Evolutionary conservation across 768 basidiomycete species (phyloP).

Genomic region (Serendipita sp.): DNA sequence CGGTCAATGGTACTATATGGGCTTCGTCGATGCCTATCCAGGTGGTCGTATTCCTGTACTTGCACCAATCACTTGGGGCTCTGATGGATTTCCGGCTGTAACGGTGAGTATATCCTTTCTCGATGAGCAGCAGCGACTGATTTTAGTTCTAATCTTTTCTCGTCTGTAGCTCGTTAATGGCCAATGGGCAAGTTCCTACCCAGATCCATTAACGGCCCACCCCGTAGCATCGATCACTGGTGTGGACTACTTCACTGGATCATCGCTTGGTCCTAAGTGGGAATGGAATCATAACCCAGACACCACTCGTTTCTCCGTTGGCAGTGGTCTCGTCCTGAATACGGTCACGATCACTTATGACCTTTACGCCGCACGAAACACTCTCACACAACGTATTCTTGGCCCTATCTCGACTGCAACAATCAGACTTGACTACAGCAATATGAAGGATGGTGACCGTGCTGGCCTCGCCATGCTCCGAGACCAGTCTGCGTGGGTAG

Average conservation of each 20-base stretch:
- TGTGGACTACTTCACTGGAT: background rate
- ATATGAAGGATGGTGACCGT: slow-evolving; percentile 7
- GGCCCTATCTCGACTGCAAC: slow-evolving; percentile 8
- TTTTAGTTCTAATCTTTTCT: background rate
- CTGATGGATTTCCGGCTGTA: background rate
- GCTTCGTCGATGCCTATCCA: slow-evolving; percentile 2
- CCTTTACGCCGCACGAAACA: slow-evolving; percentile 9
- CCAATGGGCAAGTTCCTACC: background rate
- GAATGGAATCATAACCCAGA: slow-evolving; percentile 8
- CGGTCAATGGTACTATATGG: slow-evolving; percentile 3
- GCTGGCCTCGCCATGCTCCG: slow-evolving; percentile 7
- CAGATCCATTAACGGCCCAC: background rate
- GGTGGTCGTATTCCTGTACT: background rate
- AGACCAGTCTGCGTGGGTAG: slow-evolving; percentile 5
- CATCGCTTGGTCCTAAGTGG: slow-evolving; percentile 2
- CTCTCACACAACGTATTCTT: slow-evolving; percentile 8
- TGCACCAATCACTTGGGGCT: slow-evolving; percentile 1
- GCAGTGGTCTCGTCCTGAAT: slow-evolving; percentile 6
- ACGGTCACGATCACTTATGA: slow-evolving; percentile 7
- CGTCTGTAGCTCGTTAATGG: background rate
- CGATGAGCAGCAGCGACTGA: background rate
- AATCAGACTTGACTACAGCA: slow-evolving; percentile 4
- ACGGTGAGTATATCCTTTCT: background rate
- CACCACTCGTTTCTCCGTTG: background rate
- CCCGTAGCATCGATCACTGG: background rate